Conservation (phyloP, 2,329 filamentous ascomycete genomes). For the Plectosphaerella plurivora region DNA sequence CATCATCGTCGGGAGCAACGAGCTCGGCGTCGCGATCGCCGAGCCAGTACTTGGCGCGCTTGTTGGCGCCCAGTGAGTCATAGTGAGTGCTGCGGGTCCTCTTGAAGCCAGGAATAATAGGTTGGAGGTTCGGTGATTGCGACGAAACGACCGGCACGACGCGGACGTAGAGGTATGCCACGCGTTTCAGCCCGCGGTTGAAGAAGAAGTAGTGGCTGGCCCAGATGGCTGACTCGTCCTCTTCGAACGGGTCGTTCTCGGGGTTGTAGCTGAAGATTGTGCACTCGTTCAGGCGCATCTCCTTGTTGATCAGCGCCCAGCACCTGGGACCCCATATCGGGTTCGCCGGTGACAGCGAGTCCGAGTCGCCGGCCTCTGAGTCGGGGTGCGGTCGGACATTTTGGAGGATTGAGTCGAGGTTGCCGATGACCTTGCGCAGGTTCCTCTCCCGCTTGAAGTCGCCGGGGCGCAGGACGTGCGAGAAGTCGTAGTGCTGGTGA, state of each 20-base stretch:
- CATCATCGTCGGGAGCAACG: constrained; percentile 41
- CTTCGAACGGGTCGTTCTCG: constrained; percentile 84
- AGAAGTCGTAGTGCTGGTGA: constrained; percentile 91
- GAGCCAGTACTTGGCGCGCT: constrained; percentile 86
- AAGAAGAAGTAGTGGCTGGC: constrained; percentile 97
- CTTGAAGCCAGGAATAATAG: constrained; percentile 12
- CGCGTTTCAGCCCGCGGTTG: constrained; percentile 85
- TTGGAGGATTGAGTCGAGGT: constrained; percentile 80
- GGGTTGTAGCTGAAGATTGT: constrained; percentile 86
- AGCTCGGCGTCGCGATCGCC: constrained; percentile 58
- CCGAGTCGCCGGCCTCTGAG: constrained; percentile 35
- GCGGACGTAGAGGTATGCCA: constrained; percentile 89
- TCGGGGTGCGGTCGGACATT: constrained; percentile 70
- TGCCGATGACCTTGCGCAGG: constrained; percentile 77
- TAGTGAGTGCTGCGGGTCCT: constrained; percentile 21
- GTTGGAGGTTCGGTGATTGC: constrained; percentile 30
- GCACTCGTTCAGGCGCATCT: constrained; percentile 89
- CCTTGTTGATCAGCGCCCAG: constrained; percentile 89
- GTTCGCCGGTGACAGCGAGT: constrained; percentile 32
- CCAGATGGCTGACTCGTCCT: constrained; percentile 92
- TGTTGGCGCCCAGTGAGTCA: constrained; percentile 52
- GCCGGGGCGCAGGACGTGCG: constrained; percentile 78
- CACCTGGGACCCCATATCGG: constrained; percentile 80
- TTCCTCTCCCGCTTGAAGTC: constrained; percentile 87
- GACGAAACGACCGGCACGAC: constrained; percentile 74